Evolutionary conservation across 108 stramenopile species (phyloP).

Genomic region (Cyclotella atomus): DNA sequence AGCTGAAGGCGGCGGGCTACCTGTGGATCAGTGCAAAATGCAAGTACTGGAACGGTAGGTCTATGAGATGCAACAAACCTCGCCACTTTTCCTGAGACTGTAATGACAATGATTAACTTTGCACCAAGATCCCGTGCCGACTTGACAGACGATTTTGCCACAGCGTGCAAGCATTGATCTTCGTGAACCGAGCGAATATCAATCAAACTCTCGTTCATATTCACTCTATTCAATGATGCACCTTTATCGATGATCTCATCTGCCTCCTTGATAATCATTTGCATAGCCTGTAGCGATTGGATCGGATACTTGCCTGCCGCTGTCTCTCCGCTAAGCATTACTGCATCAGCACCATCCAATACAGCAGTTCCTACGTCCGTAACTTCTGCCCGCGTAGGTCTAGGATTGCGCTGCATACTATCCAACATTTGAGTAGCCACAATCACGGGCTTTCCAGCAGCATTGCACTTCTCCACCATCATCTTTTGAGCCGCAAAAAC

Average conservation of each 20-base stretch:
- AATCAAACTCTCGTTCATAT: slow-evolving; percentile 34
- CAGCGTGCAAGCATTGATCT: slow-evolving; percentile 69
- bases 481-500: slow-evolving; percentile 91
- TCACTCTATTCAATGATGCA: slow-evolving; percentile 34
- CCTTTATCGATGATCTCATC: slow-evolving; percentile 57
- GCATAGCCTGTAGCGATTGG: slow-evolving; percentile 63
- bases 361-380: slow-evolving; percentile 86
- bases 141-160: slow-evolving; percentile 60
- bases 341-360: slow-evolving; percentile 75
- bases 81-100: slow-evolving; percentile 28
- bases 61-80: slow-evolving; percentile 64
- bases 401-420: slow-evolving; percentile 87
- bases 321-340: slow-evolving; percentile 78
- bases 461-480: slow-evolving; percentile 85
- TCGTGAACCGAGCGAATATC: slow-evolving; percentile 34
- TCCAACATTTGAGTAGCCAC: slow-evolving; percentile 94
- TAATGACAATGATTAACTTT: slow-evolving; percentile 51
- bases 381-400: slow-evolving; percentile 93
- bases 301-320: slow-evolving; percentile 78
- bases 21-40: slow-evolving; percentile 70
- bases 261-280: slow-evolving; percentile 61
- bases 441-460: slow-evolving; percentile 81
- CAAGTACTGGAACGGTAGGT: slow-evolving; percentile 68
- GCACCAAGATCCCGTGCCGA: slow-evolving; percentile 63
- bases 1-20: slow-evolving; percentile 72